phyloP scores from a whole-genome alignment of 176 grass and related monocot species.

The Thalia dealbata region DNA sequence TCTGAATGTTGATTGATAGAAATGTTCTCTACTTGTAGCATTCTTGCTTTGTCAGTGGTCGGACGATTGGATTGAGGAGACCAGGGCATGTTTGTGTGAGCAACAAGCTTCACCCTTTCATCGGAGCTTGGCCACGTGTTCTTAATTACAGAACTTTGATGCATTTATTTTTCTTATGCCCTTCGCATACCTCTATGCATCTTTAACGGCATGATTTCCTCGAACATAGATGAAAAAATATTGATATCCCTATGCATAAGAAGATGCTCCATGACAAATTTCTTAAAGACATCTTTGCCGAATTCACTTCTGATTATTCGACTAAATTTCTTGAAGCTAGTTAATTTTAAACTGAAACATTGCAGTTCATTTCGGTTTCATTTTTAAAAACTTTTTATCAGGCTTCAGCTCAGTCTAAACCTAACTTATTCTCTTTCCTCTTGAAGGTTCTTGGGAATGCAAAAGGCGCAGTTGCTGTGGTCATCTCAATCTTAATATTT shows the following conservation, averaged over 20 bases:
- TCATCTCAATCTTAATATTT: constrained; percentile 23
- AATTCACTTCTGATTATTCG: too few relatives aligned
- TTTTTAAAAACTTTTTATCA: background rate
- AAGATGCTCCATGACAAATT: background rate
- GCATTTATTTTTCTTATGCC: background rate
- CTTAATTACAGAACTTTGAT: too few relatives aligned
- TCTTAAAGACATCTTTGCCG: too few relatives aligned
- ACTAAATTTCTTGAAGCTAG: too few relatives aligned
- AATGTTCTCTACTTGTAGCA: background rate
- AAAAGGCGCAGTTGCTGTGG: constrained; percentile 18
- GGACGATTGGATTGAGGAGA: background rate
- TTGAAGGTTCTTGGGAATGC: constrained; percentile 17
- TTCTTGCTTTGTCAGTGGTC: background rate
- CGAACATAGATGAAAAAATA: background rate
- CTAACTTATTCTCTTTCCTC: background rate
- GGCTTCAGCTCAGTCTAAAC: background rate
- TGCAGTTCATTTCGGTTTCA: background rate
- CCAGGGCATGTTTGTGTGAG: background rate
- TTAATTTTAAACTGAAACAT: background rate
- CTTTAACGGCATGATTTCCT: background rate
- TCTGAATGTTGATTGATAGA: background rate
- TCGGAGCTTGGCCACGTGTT: too few relatives aligned
- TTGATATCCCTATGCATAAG: background rate
- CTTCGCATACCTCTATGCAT: background rate
- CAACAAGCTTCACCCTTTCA: too few relatives aligned